These are phyloP conservation scores for Thielaviopsis cerberus DNA, from an alignment of 2,329 filamentous ascomycete species.

Conservation along the genomic window DNA sequence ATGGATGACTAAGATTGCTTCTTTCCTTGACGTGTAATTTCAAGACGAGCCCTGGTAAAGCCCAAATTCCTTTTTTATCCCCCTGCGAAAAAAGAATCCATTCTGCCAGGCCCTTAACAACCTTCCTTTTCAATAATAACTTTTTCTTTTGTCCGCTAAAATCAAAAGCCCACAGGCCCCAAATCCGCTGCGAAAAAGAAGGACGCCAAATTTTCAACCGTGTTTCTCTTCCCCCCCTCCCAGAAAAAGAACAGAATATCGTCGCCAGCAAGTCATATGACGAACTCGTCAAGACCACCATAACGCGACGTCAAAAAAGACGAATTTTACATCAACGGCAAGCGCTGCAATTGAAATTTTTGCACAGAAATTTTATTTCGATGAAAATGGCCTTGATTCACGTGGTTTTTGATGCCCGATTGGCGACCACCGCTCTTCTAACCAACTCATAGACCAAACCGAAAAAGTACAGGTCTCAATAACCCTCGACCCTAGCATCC, in stretches of 20 bases:
- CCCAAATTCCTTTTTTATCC: background rate
- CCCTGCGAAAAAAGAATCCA: background rate
- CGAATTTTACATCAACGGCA: background rate
- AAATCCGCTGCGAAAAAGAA: background rate
- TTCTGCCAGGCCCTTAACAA: background rate
- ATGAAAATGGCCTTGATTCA: background rate
- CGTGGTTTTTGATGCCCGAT: background rate
- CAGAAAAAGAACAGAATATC: conserved; percentile 4
- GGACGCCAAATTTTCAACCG: too few relatives aligned
- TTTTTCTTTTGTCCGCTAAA: background rate
- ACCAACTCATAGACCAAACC: background rate
- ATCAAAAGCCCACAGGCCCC: too few relatives aligned
- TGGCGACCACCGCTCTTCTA: background rate
- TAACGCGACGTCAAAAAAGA: background rate
- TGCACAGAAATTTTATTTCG: background rate
- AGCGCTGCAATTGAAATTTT: background rate
- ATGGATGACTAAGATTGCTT: background rate
- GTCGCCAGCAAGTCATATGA: background rate
- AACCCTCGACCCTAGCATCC: conserved; percentile 10
- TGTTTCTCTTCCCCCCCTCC: too few relatives aligned
- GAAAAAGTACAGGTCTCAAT: background rate
- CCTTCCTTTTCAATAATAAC: background rate
- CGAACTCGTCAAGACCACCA: background rate
- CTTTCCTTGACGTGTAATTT: too few relatives aligned
- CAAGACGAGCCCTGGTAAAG: background rate